Conservation (phyloP, 2,329 filamentous ascomycete species). For the Aspergillus unguis region DNA sequence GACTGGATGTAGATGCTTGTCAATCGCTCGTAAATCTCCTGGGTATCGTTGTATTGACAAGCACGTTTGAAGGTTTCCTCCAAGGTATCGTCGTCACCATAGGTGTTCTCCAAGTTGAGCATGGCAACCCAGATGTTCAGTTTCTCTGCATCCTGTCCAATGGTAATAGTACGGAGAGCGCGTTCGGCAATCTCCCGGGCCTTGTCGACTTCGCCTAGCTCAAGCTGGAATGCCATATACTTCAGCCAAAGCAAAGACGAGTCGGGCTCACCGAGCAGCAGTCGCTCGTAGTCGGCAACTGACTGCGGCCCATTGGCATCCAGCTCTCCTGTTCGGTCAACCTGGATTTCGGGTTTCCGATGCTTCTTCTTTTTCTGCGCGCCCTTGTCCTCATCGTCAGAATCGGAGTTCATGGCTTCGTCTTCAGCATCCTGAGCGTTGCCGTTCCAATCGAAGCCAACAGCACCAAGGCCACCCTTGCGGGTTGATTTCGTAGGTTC, state of each 20-base stretch:
- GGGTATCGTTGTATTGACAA: conserved; percentile 87
- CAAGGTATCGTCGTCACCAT: conserved; percentile 76
- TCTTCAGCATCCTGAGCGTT: conserved; percentile 57
- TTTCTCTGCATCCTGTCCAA: conserved; percentile 87
- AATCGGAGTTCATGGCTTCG: conserved; percentile 46
- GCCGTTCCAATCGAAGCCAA: conserved; percentile 86
- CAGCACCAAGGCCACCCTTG: conserved; percentile 60
- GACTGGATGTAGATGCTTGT: conserved; percentile 95
- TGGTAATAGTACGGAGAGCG: conserved; percentile 85
- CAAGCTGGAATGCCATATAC: conserved; percentile 98
- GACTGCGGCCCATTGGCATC: conserved; percentile 86
- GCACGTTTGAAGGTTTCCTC: conserved; percentile 88
- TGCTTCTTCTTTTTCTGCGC: conserved; percentile 68
- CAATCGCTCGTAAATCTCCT: conserved; percentile 83
- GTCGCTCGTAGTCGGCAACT: conserved; percentile 86
- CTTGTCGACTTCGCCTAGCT: conserved; percentile 82
- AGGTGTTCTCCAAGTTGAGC: conserved; percentile 89
- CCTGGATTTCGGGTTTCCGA: conserved; percentile 71
- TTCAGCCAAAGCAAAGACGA: conserved; percentile 91
- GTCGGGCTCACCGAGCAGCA: conserved; percentile 87
- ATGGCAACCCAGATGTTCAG: conserved; percentile 93
- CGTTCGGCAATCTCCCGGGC: conserved; percentile 87
- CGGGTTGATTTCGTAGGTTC: conserved; percentile 43
- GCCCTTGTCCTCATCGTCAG: conserved; percentile 44
- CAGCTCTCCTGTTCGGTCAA: conserved; percentile 88